Base-by-base conservation (phyloP, 176 grass and related monocot genomes). In the Carex kokanica region DNA sequence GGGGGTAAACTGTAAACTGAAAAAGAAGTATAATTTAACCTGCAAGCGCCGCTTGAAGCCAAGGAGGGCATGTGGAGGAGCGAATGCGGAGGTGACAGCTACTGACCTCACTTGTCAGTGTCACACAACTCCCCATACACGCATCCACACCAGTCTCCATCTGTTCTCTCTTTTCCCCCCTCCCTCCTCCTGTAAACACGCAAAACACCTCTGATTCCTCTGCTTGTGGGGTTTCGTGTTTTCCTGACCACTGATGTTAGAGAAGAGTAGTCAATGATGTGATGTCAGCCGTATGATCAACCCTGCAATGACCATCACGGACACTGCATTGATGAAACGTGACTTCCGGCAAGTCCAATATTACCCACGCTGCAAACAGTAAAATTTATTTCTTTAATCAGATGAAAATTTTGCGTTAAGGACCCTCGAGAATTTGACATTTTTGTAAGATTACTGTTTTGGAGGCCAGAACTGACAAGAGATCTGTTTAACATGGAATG, bases 1-100 rank as follows among this genome's bases (percentile, higher is more conserved):
- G 1, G 49, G 47, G 45, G 51, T 32, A 17, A 18, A 18, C 2
- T 59, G 3, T 56, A 49, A 79, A 79, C 2, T 16, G 17, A 16
- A 18, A 20, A 65, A 52, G 20, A 64, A 53, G 5, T 1, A 75
- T 3, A 75, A 54, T 15, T 14, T 17, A 51, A 88, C 86, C 86
- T 88, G 81, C 25, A 68, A 88, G 71, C 12, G 81, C 86, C 68
- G 81, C 72, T 88, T 79, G 81, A 47, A 88, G 81, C 86, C 86
- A 88, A 78, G 86, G 43, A 4, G 86, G 86, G 47, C 86, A 84
- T 12, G 79, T 74, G 65, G 51, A 64, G 57, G 85, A 78, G 68
- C 79, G 85, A 82, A 65, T 78, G 47, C 78, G 57, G 47, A 78
- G 47, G 36, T 84, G 86, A 79, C 70, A 88, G 72, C 60, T 78